Percentiles rank a stretch among this genome's conserved stretches.
These are phyloP conservation scores for Hericium coralloides DNA, from an alignment of 768 basidiomycete species.

Conservation along the genomic window DNA sequence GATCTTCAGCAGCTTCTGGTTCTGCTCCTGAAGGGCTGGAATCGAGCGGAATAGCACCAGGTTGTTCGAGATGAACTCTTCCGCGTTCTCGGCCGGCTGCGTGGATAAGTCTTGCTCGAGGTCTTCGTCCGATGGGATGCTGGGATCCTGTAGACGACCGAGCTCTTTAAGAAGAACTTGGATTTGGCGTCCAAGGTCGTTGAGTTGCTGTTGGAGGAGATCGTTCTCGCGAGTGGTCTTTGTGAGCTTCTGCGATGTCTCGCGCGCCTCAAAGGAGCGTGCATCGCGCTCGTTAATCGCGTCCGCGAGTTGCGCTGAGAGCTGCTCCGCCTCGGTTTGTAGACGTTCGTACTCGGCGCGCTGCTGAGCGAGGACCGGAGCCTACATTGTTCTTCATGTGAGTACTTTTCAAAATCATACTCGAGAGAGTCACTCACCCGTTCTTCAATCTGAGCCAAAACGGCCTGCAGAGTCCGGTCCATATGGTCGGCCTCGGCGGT, in stretches of 20 bases:
- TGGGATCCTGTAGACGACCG: conserved; percentile 74
- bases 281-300: conserved; percentile 71
- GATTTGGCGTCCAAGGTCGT: conserved; percentile 44
- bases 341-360: conserved; percentile 82
- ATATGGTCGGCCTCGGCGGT: conserved; percentile 78
- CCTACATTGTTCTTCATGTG: conserved; percentile 36
- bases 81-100: conserved; percentile 46
- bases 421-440: conserved; percentile 41
- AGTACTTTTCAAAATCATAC: not conserved
- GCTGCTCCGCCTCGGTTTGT: conserved; percentile 68
- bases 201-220: conserved; percentile 6
- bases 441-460: conserved; percentile 88
- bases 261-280: conserved; percentile 43
- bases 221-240: conserved; percentile 8
- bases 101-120: conserved; percentile 34
- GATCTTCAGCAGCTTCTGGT: conserved; percentile 79
- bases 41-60: conserved; percentile 83
- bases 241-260: conserved; percentile 27
- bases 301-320: conserved; percentile 71
- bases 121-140: conserved; percentile 65
- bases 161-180: conserved; percentile 73
- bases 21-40: conserved; percentile 78
- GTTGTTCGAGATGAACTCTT: conserved; percentile 79
- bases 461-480: conserved; percentile 68
- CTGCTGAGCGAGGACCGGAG: conserved; percentile 85